Conservation (phyloP, 208 protist species). For the Leishmania guyanensis region DNA sequence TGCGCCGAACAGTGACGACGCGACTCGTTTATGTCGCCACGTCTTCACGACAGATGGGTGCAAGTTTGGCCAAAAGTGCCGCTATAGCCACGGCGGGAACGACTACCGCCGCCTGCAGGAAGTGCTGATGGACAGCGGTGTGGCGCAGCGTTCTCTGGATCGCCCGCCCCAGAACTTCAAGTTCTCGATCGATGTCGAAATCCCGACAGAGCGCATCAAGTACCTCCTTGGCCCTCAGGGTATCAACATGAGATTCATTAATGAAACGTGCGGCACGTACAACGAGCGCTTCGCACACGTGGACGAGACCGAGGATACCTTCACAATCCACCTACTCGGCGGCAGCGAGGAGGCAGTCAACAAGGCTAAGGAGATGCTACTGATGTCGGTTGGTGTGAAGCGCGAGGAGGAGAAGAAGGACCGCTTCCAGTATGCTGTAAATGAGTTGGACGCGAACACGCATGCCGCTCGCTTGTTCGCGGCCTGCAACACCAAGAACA, state of each 20-base stretch:
- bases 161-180: slow-evolving; percentile 37
- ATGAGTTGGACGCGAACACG: slow-evolving; percentile 83
- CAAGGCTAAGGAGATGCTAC: slow-evolving; percentile 66
- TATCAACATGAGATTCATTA: slow-evolving; percentile 61
- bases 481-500: slow-evolving; percentile 85
- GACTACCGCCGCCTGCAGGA: slow-evolving; percentile 36
- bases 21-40: slow-evolving; percentile 68
- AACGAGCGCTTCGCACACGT: slow-evolving; percentile 74
- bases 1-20: slow-evolving; percentile 17
- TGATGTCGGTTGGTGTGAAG: slow-evolving; percentile 55
- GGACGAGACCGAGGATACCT: slow-evolving; percentile 57
- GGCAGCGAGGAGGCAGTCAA: slow-evolving; percentile 55
- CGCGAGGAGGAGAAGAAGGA: slow-evolving; percentile 73
- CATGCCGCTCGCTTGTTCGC: slow-evolving; percentile 60
- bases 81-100: slow-evolving; percentile 73
- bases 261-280: slow-evolving; percentile 67
- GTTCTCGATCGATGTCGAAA: slow-evolving; percentile 44
- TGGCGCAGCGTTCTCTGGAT: slow-evolving; percentile 38
- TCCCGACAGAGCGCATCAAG: slow-evolving; percentile 83
- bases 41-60: slow-evolving; percentile 69
- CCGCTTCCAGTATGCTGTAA: slow-evolving; percentile 82
- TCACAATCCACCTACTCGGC: slow-evolving; percentile 72
- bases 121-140: slow-evolving; percentile 20
- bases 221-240: slow-evolving; percentile 73
- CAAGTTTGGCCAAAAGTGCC: slow-evolving; percentile 83